A percentile compares a stretch with the other conserved stretches of the same genome.
Conservation (phyloP, 2,329 filamentous ascomycete species). For the Stagonosporopsis rhizophila region DNA sequence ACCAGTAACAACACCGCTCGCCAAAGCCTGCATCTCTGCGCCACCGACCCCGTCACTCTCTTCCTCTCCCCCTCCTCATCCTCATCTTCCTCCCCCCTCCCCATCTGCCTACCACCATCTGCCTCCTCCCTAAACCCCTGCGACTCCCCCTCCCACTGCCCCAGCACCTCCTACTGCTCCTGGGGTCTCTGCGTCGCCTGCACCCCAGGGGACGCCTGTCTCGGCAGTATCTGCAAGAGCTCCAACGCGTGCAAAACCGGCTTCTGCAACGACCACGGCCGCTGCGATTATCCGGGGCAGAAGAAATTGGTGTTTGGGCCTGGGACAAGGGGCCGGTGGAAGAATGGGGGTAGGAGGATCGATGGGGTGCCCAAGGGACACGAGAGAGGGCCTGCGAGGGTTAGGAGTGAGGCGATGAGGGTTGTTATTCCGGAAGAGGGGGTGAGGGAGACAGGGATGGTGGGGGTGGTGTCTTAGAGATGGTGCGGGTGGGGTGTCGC, state of each 20-base stretch:
- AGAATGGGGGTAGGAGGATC: constrained; percentile 15
- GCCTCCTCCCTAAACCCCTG: background rate
- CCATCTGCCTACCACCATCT: background rate
- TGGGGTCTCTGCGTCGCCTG: background rate
- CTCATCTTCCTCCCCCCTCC: background rate
- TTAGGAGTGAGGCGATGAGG: constrained; percentile 40
- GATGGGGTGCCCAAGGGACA: constrained; percentile 29
- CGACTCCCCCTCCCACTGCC: background rate
- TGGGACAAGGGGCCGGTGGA: constrained; percentile 25
- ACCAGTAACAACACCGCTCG: too few relatives aligned
- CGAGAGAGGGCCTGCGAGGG: constrained; percentile 40
- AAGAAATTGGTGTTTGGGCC: constrained; percentile 33
- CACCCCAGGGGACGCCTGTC: background rate
- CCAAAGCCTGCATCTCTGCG: too few relatives aligned
- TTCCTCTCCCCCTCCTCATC: background rate
- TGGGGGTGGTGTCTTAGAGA: background rate
- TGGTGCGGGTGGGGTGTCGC: background rate
- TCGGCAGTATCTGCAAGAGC: constrained; percentile 28
- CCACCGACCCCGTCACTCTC: background rate
- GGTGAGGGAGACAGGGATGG: constrained; percentile 31
- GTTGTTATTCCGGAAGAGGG: constrained; percentile 35
- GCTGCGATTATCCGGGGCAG: constrained; percentile 37
- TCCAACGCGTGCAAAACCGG: constrained; percentile 44
- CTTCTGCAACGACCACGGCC: constrained; percentile 38
- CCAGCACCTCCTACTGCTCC: background rate